Base-by-base conservation (phyloP, 2,329 filamentous ascomycete species). In the Calonectria leucothoes region DNA sequence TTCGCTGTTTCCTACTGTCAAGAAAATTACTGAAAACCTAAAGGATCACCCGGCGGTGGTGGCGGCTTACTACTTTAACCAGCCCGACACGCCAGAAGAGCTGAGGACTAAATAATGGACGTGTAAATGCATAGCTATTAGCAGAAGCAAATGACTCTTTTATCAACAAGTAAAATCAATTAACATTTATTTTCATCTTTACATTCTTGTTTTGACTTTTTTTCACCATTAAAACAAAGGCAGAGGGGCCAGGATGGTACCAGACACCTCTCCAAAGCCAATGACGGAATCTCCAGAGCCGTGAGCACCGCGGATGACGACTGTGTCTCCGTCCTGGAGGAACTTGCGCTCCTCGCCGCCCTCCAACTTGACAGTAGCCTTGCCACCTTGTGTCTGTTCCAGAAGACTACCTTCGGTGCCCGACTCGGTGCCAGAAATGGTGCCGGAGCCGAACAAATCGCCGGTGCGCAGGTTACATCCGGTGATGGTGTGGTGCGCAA, bases 381-480 rank as follows among this genome's bases (percentile, higher is more conserved):
- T 95, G 1, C 94, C 94, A 42, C 91, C 91, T 74, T 91, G 87
- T 0, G 90, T 94, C 81, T 93, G 91, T 84, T 97, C 94, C 55
- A 96, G 83, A 61, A 96, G 83, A 80, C 93, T 93, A 1, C 94
- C 94, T 75, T 92, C 87, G 8, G 91, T 90, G 14, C 94, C 93
- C 7, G 84, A 52, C 73, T 92, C 87, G 7, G 90, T 89, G 7
- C 94, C 94, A 0, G 85, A 86, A 76, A 97, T 96, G 0, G 94
- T 97, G 10, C 94, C 94, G 0, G 92, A 94, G 2, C 94, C 94
- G 1, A 97, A 85, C 52, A 97, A 82, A 80, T 97, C 94, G 55
- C 94, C 94, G 0, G 92, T 89, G 7, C 91, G 89, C 84, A 97
- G 88, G 10, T 93, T 92, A 83, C 94, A 97, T 8, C 94, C 94